Base-by-base conservation (phyloP, 176 grass and related monocot species). In the Eleusine indica region DNA sequence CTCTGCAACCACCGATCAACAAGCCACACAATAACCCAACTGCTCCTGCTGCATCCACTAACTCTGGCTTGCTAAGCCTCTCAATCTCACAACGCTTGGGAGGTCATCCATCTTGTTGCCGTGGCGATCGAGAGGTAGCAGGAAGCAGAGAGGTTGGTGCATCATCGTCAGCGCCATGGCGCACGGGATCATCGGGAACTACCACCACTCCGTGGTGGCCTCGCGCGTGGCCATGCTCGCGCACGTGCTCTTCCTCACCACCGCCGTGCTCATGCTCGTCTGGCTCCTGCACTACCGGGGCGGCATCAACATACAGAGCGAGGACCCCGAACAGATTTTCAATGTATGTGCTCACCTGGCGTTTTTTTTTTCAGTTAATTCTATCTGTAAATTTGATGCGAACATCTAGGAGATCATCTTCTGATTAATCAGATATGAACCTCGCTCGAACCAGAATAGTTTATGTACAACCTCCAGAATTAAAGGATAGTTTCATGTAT, bases 231-330 rank as follows among this genome's bases (percentile, higher is more conserved):
- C 85, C 69, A 90, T 86, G 71, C 46, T 69, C 12, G 96, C 96
- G 17, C 93, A 98, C 77, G 32, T 95, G 28, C 80, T 98, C 65
- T 90, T 92, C 85, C 17, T 98, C 44, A 52, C 82, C 29, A 84
- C 80, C 7, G 91, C 89, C 28, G 69, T 98, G 62, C 91, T 98
- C 35, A 85, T 95, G 86, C 93, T 98, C 40, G 96, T 94, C 47
- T 98, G 96, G 96, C 85, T 95, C 71, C 85, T 98, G 63, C 96
- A 76, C 74, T 98, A 53, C 73, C 79, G 94, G 7, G 93, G 96
- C 71, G 91, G 96, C 75, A 90, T 88, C 66, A 86, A 90, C 77
- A 90, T 98, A 8, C 80, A 89, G 79, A 94, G 93, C 35, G 83
- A 93, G 0, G 89, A 98, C 80, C 80, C 91, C 6, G 74, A 89